These are phyloP conservation scores for Symbiotaphrina buchneri DNA, from an alignment of 495 filamentous ascomycete genomes.

Conservation along the genomic window DNA sequence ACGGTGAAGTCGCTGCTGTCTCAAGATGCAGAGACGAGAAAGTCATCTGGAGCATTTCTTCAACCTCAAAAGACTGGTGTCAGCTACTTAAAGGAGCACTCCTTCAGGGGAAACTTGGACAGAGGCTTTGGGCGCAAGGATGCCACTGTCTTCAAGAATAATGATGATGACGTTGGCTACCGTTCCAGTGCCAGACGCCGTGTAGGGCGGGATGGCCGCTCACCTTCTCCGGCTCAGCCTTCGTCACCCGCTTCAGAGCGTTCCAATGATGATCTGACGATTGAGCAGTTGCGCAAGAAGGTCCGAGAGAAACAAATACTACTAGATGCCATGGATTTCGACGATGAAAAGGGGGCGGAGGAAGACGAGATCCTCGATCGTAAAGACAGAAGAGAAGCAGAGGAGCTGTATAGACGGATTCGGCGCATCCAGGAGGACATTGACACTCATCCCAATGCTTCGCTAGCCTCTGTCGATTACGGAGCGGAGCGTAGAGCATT, in stretches of 20 bases:
- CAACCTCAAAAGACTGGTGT: conserved; percentile 94
- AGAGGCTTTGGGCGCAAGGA: conserved; percentile 46
- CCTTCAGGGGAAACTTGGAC: conserved; percentile 43
- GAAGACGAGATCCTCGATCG: conserved; percentile 86
- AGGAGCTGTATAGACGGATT: conserved; percentile 83
- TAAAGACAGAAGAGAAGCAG: conserved; percentile 74
- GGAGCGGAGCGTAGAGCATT: conserved; percentile 70
- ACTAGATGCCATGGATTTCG: conserved; percentile 93
- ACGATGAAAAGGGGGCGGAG: conserved; percentile 72
- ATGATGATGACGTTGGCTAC: conserved; percentile 75
- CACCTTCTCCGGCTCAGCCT: conserved; percentile 47
- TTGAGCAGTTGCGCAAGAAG: conserved; percentile 81
- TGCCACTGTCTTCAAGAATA: conserved; percentile 90
- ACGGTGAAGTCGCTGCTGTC: conserved; percentile 83
- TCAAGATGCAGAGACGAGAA: conserved; percentile 68
- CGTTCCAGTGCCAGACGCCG: conserved; percentile 83
- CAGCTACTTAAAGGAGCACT: conserved; percentile 89
- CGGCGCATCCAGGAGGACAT: conserved; percentile 94
- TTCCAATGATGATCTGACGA: conserved; percentile 55
- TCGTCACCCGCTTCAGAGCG: conserved; percentile 47
- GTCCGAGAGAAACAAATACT: conserved; percentile 89
- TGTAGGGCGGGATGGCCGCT: conserved; percentile 44
- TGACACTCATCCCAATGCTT: conserved; percentile 67
- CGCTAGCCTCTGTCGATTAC: conserved; percentile 48
- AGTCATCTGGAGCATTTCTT: conserved; percentile 62